These are phyloP conservation scores for Hericium rajendrae DNA, from an alignment of 768 basidiomycete species.

Conservation along the genomic window DNA sequence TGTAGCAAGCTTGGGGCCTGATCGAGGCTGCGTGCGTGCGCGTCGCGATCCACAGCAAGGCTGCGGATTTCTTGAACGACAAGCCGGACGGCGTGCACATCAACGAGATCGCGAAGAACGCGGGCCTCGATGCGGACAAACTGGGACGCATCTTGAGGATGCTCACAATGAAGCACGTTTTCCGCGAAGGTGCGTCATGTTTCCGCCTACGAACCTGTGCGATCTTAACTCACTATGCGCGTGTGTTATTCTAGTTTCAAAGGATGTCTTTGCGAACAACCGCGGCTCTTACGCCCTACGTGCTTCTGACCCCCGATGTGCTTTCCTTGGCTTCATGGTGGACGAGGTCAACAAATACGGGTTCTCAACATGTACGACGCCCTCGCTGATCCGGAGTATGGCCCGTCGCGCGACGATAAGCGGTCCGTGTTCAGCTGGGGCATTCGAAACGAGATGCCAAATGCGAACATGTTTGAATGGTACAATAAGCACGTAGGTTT, in stretches of 20 bases:
- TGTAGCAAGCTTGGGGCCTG: conserved; percentile 1
- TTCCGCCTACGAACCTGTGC: too few species aligned
- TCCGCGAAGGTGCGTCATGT: conserved; percentile 21
- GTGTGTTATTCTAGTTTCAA: conserved; percentile 15
- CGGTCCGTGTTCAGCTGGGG: background rate
- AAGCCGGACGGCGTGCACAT: conserved; percentile 29
- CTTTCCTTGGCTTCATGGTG: background rate
- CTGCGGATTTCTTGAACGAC: conserved; percentile 29
- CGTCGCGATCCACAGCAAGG: conserved; percentile 25
- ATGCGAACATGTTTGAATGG: background rate
- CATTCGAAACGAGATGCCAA: background rate
- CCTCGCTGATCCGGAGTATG: background rate
- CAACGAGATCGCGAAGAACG: conserved; percentile 20
- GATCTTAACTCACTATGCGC: too few species aligned
- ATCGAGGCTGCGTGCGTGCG: conserved; percentile 21
- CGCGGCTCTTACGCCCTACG: conserved; percentile 24
- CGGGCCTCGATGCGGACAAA: conserved; percentile 27
- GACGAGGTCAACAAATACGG: background rate
- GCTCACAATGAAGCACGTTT: conserved; percentile 33
- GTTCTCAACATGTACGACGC: background rate
- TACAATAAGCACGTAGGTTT: background rate
- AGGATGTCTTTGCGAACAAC: conserved; percentile 26
- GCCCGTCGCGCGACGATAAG: background rate
- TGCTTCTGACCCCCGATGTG: conserved; percentile 8
- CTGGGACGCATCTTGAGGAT: conserved; percentile 30